Base-by-base conservation (phyloP, 2,329 filamentous ascomycete species). In the Cladophialophora yegresii region DNA sequence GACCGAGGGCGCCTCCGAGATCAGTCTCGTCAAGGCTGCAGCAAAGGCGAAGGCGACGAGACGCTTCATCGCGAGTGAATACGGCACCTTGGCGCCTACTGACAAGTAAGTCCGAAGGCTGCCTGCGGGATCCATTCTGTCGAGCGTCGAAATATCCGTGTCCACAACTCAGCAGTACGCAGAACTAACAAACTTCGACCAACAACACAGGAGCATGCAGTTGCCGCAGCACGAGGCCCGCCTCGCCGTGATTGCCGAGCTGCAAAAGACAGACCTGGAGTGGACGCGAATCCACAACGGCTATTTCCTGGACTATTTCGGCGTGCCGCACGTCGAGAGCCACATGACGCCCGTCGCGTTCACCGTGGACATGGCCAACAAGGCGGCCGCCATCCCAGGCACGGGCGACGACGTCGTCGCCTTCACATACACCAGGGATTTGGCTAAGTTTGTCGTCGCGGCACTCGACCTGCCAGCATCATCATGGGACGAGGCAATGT, bases 371-470 rank as follows among this genome's bases (percentile, higher is more conserved):
- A 76, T 84, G 9, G 62, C 71, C 3, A 75, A 76, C 64, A 77
- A 79, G 12, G 72, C 72, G 2, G 83, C 83, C 0, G 80, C 77
- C 10, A 79, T 84, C 22, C 82, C 83, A 0, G 82, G 81, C 0
- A 74, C 78, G 23, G 84, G 84, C 0, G 74, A 80, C n/a, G 75
- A 73, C 5, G 72, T 72, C 2, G 74, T 81, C 8, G 72, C 76
- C 2, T 80, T 83, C 71, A 85, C 82, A 0, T 80, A 84, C 68
- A 81, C 78, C 0, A 72, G 72, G 4, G 83, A 85, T 68, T 73
- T 85, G 47, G 82, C 78, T 2, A 76, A 72, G 40, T 84, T 81
- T 60, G 75, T 83, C 4, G 77, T 76, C 7, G 76, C 75, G 4
- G 62, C 75, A 3, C 67, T 85, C 13, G 76, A 77, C n/a, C 65